These are phyloP conservation scores for Cenchrus americanus DNA, from an alignment of 176 grass and related monocot species.

Conservation along the genomic window DNA sequence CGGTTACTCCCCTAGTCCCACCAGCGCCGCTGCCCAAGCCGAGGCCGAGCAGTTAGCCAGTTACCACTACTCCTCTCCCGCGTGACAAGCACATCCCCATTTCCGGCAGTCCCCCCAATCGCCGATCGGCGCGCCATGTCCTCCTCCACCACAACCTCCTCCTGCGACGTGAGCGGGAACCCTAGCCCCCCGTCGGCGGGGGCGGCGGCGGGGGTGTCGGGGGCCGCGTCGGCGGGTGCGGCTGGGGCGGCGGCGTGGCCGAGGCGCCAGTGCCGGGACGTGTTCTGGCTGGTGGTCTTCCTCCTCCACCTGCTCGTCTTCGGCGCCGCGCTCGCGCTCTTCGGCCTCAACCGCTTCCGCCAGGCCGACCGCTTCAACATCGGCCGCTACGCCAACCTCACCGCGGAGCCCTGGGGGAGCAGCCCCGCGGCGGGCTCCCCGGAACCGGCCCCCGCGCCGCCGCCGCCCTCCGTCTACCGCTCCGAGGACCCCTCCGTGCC, in stretches of 20 bases:
- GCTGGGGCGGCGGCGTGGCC: constrained; percentile 39
- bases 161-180: constrained; percentile 40
- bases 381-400: constrained; percentile 72
- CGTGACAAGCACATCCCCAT: constrained; percentile 8
- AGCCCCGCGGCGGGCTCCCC: constrained; percentile 1
- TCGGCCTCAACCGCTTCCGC: constrained; percentile 79
- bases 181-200: constrained; percentile 38
- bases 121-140: constrained; percentile 43
- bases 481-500: constrained; percentile 29
- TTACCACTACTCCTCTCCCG: background rate
- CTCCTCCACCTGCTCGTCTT: constrained; percentile 78
- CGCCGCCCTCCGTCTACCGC: constrained; percentile 33
- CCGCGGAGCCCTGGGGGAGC: constrained; percentile 32
- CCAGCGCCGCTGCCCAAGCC: background rate
- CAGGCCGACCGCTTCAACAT: constrained; percentile 87
- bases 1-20: constrained; percentile 19
- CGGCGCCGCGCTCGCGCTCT: constrained; percentile 64
- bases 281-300: constrained; percentile 93
- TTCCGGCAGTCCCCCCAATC: background rate
- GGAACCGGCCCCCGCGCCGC: constrained; percentile 39
- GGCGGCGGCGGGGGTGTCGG: background rate
- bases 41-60: constrained; percentile 29
- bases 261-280: constrained; percentile 74
- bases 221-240: background rate
- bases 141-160: constrained; percentile 9